Percentiles rank a stretch among this genome's conserved stretches.
These are phyloP conservation scores for Pseudocercospora crystallina DNA, from an alignment of 2,329 filamentous ascomycete genomes.

Conservation along the genomic window DNA sequence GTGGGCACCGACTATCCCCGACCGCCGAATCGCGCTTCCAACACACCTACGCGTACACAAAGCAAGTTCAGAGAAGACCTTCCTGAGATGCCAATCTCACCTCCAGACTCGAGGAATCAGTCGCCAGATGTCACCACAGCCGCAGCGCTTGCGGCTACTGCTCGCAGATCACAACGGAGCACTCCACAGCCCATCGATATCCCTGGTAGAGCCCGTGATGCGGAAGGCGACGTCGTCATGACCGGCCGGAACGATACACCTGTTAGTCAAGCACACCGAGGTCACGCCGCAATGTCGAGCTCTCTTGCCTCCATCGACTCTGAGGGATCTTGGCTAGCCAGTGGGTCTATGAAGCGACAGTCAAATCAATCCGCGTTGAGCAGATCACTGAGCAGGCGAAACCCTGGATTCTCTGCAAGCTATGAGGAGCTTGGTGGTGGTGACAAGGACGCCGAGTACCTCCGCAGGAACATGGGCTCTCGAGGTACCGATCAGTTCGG, in stretches of 20 bases:
- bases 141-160: slow-evolving; percentile 41
- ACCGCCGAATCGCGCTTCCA: slow-evolving; percentile 45
- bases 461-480: slow-evolving; percentile 41
- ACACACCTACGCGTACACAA: slow-evolving; percentile 73
- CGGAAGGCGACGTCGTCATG: slow-evolving; percentile 14
- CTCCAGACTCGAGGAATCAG: slow-evolving; percentile 76
- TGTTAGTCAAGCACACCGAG: slow-evolving; percentile 22
- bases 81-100: slow-evolving; percentile 81
- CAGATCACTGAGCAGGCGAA: slow-evolving; percentile 45
- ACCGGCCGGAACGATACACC: slow-evolving; percentile 44
- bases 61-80: slow-evolving; percentile 92
- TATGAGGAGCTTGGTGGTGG: slow-evolving; percentile 62
- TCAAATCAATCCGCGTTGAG: slow-evolving; percentile 47
- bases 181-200: slow-evolving; percentile 20
- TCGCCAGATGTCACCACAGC: slow-evolving; percentile 66
- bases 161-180: slow-evolving; percentile 38
- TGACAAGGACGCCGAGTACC: slow-evolving; percentile 70
- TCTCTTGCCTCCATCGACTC: slow-evolving; percentile 94
- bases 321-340: slow-evolving; percentile 86
- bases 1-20: slow-evolving; percentile 37
- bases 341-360: slow-evolving; percentile 60
- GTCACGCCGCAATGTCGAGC: slow-evolving; percentile 60
- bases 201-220: slow-evolving; percentile 12
- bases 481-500: slow-evolving; percentile 3
- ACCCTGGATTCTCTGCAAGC: slow-evolving; percentile 57